Percentiles rank a stretch among this genome's conserved stretches.
Conservation (phyloP, 208 protist species). For the Angomonas deanei region DNA sequence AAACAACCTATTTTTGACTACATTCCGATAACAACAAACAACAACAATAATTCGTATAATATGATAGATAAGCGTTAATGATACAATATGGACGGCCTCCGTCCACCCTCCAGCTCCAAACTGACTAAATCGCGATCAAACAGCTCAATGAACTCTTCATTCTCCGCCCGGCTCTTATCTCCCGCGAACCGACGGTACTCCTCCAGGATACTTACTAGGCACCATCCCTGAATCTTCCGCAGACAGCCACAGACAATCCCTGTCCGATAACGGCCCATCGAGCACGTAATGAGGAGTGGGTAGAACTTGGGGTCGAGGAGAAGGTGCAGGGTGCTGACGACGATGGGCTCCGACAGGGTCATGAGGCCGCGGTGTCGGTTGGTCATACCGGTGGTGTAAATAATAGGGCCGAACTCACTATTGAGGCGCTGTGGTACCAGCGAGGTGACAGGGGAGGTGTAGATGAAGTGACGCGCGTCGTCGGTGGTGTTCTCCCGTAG, state of each 20-base stretch:
- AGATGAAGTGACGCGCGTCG: conserved; percentile 6
- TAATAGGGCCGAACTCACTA: not conserved
- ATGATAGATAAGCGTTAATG: not conserved
- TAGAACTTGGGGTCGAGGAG: conserved; percentile 94
- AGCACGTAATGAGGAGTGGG: conserved; percentile 95
- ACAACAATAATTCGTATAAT: no score
- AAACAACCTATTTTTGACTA: no score
- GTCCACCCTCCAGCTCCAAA: conserved; percentile 48
- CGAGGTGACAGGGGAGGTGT: not conserved
- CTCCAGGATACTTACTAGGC: conserved; percentile 96
- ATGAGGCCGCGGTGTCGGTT: conserved; percentile 35
- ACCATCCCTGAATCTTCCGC: conserved; percentile 97
- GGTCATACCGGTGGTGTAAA: not conserved
- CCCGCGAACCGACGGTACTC: conserved; percentile 96
- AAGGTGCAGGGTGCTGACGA: conserved; percentile 91
- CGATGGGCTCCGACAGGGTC: conserved; percentile 80
- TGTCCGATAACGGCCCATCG: conserved; percentile 95
- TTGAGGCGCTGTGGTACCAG: not conserved
- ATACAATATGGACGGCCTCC: conserved; percentile 71
- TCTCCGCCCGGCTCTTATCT: conserved; percentile 89
- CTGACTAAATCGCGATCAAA: conserved; percentile 97
- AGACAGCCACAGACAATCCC: conserved; percentile 97
- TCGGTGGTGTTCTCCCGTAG: conserved; percentile 26
- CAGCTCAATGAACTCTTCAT: conserved; percentile 99
- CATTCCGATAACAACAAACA: no score